Percentiles rank a stretch among this genome's conserved stretches.
phyloP scores from a whole-genome alignment of 164 flowering plant species.

The Tetracentron sinense region DNA sequence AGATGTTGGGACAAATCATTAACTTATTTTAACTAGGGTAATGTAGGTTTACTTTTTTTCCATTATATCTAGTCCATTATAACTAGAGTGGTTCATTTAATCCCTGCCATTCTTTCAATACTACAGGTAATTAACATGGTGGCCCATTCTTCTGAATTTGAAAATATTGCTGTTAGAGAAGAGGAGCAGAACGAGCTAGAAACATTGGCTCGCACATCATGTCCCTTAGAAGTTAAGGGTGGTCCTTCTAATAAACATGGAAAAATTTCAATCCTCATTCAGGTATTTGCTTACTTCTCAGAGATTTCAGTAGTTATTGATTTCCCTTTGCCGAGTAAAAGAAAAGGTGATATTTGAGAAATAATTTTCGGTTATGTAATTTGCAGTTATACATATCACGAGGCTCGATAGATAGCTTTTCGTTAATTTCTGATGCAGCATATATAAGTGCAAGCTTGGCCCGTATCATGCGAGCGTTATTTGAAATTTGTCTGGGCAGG shows the following conservation, averaged over 20 bases:
- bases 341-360: background rate
- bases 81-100: background rate
- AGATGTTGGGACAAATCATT: background rate
- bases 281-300: slow-evolving; percentile 38
- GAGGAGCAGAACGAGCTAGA: slow-evolving; percentile 96
- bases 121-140: slow-evolving; percentile 98
- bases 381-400: slow-evolving; percentile 93
- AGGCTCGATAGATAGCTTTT: slow-evolving; percentile 76
- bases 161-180: slow-evolving; percentile 93
- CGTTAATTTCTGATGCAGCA: slow-evolving; percentile 92
- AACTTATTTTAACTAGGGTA: background rate
- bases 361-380: slow-evolving; percentile 9
- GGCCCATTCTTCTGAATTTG: slow-evolving; percentile 97
- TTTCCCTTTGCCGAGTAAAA: background rate
- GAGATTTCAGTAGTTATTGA: background rate
- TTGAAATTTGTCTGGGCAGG: slow-evolving; percentile 94
- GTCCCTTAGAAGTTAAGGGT: slow-evolving; percentile 92
- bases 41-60: background rate
- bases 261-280: slow-evolving; percentile 94
- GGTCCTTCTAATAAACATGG: slow-evolving; percentile 95
- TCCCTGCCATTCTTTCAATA: too few species aligned
- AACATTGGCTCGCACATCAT: slow-evolving; percentile 55
- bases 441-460: slow-evolving; percentile 98
- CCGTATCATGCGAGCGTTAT: slow-evolving; percentile 95
- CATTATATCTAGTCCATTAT: background rate